These are phyloP conservation scores for Alternaria gaisen DNA, from an alignment of 2,329 filamentous ascomycete genomes.

Conservation along the genomic window DNA sequence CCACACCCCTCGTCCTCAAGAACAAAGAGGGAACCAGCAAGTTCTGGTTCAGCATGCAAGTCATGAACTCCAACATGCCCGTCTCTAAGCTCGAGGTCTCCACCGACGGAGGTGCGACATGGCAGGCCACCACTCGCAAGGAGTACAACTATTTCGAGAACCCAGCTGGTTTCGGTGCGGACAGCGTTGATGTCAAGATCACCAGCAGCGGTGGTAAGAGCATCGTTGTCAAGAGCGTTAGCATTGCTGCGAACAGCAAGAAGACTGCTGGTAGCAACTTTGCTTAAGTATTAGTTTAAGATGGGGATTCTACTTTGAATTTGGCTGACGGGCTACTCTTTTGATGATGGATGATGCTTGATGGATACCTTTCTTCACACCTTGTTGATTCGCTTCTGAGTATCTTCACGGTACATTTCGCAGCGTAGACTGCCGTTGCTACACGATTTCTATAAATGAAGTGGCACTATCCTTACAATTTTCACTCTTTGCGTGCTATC, in stretches of 20 bases:
- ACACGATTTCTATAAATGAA: not conserved
- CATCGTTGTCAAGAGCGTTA: slow-evolving; percentile 63
- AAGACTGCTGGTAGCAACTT: slow-evolving; percentile 48
- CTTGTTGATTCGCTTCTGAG: not conserved
- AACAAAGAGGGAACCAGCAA: slow-evolving; percentile 63
- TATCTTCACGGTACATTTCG: not conserved
- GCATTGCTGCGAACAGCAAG: slow-evolving; percentile 47
- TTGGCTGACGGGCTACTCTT: not conserved
- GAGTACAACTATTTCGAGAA: slow-evolving; percentile 69
- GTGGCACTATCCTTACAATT: not conserved
- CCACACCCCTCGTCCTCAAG: slow-evolving; percentile 59
- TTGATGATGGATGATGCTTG: slow-evolving; percentile 2
- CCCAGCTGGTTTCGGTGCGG: slow-evolving; percentile 63
- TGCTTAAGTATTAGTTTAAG: slow-evolving; percentile 1
- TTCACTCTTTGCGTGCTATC: not conserved
- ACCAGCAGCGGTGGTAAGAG: slow-evolving; percentile 63
- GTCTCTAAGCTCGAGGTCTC: slow-evolving; percentile 68
- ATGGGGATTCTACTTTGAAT: not conserved
- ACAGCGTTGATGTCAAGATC: slow-evolving; percentile 64
- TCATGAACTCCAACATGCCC: slow-evolving; percentile 68
- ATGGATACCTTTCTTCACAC: not conserved
- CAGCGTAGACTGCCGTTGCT: not conserved
- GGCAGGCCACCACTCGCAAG: slow-evolving; percentile 64
- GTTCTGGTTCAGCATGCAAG: slow-evolving; percentile 70
- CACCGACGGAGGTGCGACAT: slow-evolving; percentile 66